Evolutionary conservation across 331 rosid species (phyloP).

Genomic region (Prunus yedoensis): DNA sequence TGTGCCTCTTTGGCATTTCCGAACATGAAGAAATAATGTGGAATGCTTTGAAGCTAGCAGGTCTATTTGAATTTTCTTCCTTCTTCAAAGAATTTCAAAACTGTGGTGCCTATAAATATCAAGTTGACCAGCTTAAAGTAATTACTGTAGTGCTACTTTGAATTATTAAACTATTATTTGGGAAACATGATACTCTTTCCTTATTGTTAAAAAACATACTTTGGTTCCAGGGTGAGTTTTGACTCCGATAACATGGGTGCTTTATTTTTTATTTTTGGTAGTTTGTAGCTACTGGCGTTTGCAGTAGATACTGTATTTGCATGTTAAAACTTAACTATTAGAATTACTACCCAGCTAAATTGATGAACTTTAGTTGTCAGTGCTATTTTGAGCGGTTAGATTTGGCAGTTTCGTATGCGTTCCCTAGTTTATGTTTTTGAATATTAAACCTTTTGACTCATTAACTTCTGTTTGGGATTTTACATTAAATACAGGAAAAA

Average conservation of each 20-base stretch:
- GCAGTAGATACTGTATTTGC: slow-evolving; percentile 2
- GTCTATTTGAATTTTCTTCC: slow-evolving; percentile 32
- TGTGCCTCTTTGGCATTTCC: slow-evolving; percentile 79
- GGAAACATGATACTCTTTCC: background rate
- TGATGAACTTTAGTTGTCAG: slow-evolving; percentile 3
- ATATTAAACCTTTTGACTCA: slow-evolving; percentile 15
- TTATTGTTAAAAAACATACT: background rate
- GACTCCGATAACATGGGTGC: background rate
- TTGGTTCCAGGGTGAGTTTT: background rate
- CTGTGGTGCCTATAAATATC: slow-evolving; percentile 17
- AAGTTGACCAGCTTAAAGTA: slow-evolving; percentile 8
- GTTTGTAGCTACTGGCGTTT: background rate
- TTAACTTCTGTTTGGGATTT: slow-evolving; percentile 7
- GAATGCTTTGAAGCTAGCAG: slow-evolving; percentile 77
- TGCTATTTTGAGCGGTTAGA: background rate
- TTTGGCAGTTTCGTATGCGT: background rate
- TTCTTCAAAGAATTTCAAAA: background rate
- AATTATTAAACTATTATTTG: background rate
- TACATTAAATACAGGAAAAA: slow-evolving; percentile 53
- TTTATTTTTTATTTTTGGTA: background rate
- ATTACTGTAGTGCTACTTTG: background rate
- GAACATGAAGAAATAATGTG: slow-evolving; percentile 94
- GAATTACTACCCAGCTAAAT: slow-evolving; percentile 12
- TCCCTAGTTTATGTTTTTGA: slow-evolving; percentile 2
- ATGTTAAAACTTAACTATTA: slow-evolving; percentile 15